A percentile compares a stretch with the other conserved stretches of the same genome.
These are phyloP conservation scores for Rhodotorula sp. DNA, from an alignment of 1,284 basidiomycete species.

Conservation along the genomic window DNA sequence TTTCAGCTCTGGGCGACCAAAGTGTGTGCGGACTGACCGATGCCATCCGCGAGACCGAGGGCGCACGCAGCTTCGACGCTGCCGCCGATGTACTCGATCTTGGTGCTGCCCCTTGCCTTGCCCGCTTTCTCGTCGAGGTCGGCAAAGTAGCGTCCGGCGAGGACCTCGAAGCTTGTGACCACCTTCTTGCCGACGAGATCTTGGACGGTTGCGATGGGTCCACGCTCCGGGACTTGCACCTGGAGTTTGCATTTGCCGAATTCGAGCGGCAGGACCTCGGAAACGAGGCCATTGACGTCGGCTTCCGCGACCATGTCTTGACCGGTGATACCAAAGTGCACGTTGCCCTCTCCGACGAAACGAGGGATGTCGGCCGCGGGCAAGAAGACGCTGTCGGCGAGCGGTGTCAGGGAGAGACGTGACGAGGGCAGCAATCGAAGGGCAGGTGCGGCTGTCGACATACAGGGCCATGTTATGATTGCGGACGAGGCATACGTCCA, in stretches of 20 bases:
- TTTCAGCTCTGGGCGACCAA: background rate
- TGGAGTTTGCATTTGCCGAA: constrained; percentile 95
- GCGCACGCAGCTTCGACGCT: constrained; percentile 98
- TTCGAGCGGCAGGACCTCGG: constrained; percentile 77
- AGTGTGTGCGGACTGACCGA: constrained; percentile 50
- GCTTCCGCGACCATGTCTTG: constrained; percentile 97
- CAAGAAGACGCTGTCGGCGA: constrained; percentile 74
- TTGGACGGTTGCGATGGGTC: constrained; percentile 67
- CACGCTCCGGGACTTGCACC: constrained; percentile 85
- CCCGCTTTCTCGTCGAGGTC: constrained; percentile 64
- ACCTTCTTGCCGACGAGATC: constrained; percentile 85
- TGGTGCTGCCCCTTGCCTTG: constrained; percentile 55
- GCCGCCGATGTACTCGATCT: constrained; percentile 93
- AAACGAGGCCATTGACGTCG: constrained; percentile 70
- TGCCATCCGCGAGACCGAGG: constrained; percentile 93
- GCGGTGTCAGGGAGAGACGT: background rate
- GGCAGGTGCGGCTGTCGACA: background rate
- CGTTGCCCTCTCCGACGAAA: constrained; percentile 96
- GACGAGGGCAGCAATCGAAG: no score
- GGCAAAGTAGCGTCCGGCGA: constrained; percentile 76
- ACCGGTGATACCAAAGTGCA: constrained; percentile 86
- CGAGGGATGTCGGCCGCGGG: constrained; percentile 97
- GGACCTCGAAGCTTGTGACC: constrained; percentile 89
- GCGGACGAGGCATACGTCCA: constrained; percentile 87
- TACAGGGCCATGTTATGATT: constrained; percentile 93